Evolutionary conservation across 1,284 basidiomycete genomes (phyloP), one percentile per base, ranked within the genome.

Genomic region (Tilletiaria anomala): DNA sequence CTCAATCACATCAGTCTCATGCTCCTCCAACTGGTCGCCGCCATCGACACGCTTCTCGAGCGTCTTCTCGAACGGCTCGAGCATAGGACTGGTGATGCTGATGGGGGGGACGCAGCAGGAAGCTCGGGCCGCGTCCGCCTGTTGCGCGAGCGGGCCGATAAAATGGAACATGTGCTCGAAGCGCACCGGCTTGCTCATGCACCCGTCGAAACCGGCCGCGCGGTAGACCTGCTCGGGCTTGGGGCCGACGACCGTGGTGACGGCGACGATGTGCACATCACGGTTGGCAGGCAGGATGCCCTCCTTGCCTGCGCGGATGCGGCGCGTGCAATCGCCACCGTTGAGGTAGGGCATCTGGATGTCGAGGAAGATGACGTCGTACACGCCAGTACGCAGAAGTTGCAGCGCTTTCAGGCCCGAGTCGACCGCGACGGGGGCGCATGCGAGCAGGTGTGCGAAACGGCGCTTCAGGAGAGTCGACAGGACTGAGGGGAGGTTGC

Each of bases 321-420:
- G 46, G 22, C 47, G 43, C 5, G 54, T 43, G 40, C 49, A 49
- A 10, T 59, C 56, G 35, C 57, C 44, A 21, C 56, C 56, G 29
- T 50, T 43, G 15, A 59, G 47, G 22, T 51, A 57, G 5, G 56
- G 56, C 56, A 59, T 59, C 35, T 59, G 53, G 10, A 59, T 57
- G 42, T 59, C 56, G 50, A 59, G 53, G 24, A 57, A 44, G 44
- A 57, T 51, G 41, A 54, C 41, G 39, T 59, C 56, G 21, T 55
- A 59, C 40, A 59, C 50, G 24, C 55, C 37, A 22, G 45, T 47
- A 39, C 55, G 50, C 6, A 59, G 41, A 18, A 51, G 39, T 35
- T 55, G 54, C 8, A 59, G 43, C n/a, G 56, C 56, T 38, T 59
- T 57, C 40, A 59, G 50, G 16, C 50, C 56, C 19, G 49, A 51